Conservation (phyloP, 768 basidiomycete genomes). For the Tylopilus vinaceipallidus region DNA sequence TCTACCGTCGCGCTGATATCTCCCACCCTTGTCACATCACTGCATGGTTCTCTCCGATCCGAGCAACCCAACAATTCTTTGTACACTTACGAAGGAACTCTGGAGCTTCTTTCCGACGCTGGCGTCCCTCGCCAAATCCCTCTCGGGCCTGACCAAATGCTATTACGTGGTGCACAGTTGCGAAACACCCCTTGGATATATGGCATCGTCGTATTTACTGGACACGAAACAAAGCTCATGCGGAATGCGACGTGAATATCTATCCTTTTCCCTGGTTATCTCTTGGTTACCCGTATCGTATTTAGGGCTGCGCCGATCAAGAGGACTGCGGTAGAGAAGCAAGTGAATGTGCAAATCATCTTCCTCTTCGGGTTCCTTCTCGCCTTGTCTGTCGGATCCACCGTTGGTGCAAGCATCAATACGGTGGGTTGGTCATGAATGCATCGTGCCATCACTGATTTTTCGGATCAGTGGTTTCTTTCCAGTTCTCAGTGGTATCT, state of each 20-base stretch:
- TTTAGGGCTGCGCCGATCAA: conserved; percentile 92
- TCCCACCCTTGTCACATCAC: conserved; percentile 65
- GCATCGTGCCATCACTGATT: neutral
- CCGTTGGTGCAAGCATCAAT: conserved; percentile 88
- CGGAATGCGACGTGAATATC: conserved; percentile 88
- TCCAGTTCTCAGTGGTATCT: conserved; percentile 91
- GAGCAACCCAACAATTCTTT: conserved; percentile 98
- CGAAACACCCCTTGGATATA: conserved; percentile 97
- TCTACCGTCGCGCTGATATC: conserved; percentile 78
- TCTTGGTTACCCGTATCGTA: neutral
- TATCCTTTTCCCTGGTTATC: neutral
- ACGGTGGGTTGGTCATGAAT: conserved; percentile 44
- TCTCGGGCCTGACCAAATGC: conserved; percentile 90
- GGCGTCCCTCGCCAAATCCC: conserved; percentile 79
- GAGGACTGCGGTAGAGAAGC: conserved; percentile 90
- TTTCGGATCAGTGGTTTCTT: conserved; percentile 69
- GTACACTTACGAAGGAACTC: conserved; percentile 89
- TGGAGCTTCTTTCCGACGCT: conserved; percentile 56
- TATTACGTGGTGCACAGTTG: conserved; percentile 92
- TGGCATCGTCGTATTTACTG: conserved; percentile 90
- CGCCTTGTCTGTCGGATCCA: conserved; percentile 84
- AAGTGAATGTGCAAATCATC: conserved; percentile 95
- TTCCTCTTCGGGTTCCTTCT: conserved; percentile 90
- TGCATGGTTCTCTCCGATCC: conserved; percentile 84
- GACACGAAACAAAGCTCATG: conserved; percentile 98